A percentile compares a stretch with the other conserved stretches of the same genome.
Evolutionary conservation across 2,329 filamentous ascomycete species (phyloP).

Genomic region (Xylariaceae sp.): DNA sequence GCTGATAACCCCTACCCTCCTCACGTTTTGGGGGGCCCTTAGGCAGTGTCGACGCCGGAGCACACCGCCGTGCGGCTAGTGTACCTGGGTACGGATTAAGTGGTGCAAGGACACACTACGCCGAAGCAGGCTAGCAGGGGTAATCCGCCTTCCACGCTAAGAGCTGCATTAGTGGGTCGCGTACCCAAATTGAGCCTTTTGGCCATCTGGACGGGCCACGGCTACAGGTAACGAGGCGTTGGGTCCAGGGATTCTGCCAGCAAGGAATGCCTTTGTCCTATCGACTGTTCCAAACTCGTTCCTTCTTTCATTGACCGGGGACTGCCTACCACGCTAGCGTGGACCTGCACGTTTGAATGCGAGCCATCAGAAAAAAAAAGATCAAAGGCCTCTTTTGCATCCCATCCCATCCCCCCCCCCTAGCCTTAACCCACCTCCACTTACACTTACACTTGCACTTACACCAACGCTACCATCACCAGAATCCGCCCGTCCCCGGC

Average conservation of each 20-base stretch:
- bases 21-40: not conserved
- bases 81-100: not conserved
- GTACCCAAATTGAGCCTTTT: constrained; percentile 1
- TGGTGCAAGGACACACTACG: too few relatives aligned
- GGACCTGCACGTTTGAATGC: constrained; percentile 25
- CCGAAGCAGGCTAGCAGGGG: too few relatives aligned
- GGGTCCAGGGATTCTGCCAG: constrained; percentile 20
- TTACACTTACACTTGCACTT: not conserved
- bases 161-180: not conserved
- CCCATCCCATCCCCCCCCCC: constrained; percentile 13
- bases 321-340: constrained; percentile 7
- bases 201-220: constrained; percentile 17
- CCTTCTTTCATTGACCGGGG: constrained; percentile 31
- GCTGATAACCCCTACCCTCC: constrained; percentile 15
- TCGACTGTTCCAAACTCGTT: constrained; percentile 31
- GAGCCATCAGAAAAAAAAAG: constrained; percentile 21
- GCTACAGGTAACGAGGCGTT: constrained; percentile 27
- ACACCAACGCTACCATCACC: constrained; percentile 32
- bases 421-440: constrained; percentile 24
- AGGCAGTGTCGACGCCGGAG: not conserved
- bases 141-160: not conserved
- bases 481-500: constrained; percentile 29
- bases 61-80: not conserved
- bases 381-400: constrained; percentile 28
- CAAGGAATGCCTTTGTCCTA: constrained; percentile 28